Conservation (phyloP, 1,284 basidiomycete species). For the Tylopilus orsonianus region DNA sequence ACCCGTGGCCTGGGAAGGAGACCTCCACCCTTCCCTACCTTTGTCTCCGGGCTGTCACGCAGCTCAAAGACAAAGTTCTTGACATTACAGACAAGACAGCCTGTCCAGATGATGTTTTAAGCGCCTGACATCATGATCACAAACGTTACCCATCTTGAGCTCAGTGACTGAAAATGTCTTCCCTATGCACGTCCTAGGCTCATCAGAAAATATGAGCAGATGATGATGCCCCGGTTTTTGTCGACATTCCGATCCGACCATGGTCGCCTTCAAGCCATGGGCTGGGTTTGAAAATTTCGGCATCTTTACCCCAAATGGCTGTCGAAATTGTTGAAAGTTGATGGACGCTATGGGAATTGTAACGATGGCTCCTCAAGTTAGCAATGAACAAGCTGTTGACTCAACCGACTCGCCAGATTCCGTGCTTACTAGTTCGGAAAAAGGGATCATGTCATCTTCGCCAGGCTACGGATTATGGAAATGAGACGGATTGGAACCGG, state of each 20-base stretch:
- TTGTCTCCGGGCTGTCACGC: conserved; percentile 39
- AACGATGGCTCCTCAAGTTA: conserved; percentile 45
- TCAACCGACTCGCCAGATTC: conserved; percentile 38
- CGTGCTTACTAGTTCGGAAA: conserved; percentile 29
- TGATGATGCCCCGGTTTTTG: conserved; percentile 39
- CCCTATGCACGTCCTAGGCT: conserved; percentile 43
- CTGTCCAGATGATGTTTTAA: conserved; percentile 26
- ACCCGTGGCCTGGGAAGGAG: conserved; percentile 44
- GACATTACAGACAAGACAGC: conserved; percentile 45
- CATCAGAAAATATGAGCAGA: conserved; percentile 42
- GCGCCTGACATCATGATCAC: neutral
- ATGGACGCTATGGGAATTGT: conserved; percentile 41
- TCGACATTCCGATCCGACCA: conserved; percentile 15
- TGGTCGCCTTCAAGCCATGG: conserved; percentile 36
- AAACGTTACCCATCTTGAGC: conserved; percentile 43
- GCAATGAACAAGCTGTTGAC: conserved; percentile 42
- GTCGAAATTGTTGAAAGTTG: conserved; percentile 49
- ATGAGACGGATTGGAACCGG: too few species aligned
- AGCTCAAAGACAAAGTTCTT: conserved; percentile 47
- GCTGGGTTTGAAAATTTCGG: conserved; percentile 38
- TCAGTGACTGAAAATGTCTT: conserved; percentile 42
- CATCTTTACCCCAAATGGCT: conserved; percentile 45
- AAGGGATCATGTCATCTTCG: conserved; percentile 55
- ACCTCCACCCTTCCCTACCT: conserved; percentile 37
- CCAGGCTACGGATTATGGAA: too few species aligned